Conservation (phyloP, 1,284 basidiomycete species). For the Pseudozyma tsukubaensis region DNA sequence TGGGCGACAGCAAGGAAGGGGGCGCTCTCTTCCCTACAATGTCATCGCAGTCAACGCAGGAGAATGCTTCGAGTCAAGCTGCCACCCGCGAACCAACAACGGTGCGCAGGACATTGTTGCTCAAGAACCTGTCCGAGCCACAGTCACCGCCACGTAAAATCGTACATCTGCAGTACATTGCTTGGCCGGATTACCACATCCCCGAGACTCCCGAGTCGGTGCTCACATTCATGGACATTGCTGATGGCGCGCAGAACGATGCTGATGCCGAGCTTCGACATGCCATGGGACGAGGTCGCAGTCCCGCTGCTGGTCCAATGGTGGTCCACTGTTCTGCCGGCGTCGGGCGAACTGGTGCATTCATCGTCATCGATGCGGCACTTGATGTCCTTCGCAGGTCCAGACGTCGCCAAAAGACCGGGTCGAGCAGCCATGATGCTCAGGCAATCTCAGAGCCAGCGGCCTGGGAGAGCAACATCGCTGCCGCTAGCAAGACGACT, state of each 20-base stretch:
- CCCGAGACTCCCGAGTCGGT: slow-evolving; percentile 59
- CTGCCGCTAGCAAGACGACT: not conserved
- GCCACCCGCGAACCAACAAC: slow-evolving; percentile 27
- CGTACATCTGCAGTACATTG: slow-evolving; percentile 64
- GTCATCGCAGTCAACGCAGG: slow-evolving; percentile 12
- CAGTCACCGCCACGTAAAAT: slow-evolving; percentile 36
- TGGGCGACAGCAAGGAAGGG: slow-evolving; percentile 24
- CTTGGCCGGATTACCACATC: slow-evolving; percentile 67
- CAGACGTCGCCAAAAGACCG: slow-evolving; percentile 25
- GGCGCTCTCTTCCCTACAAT: slow-evolving; percentile 49
- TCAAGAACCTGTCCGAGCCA: slow-evolving; percentile 39
- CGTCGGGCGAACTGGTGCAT: slow-evolving; percentile 65
- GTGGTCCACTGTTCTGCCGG: slow-evolving; percentile 68
- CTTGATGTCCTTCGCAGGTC: slow-evolving; percentile 56
- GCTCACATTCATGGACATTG: slow-evolving; percentile 56
- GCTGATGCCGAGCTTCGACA: slow-evolving; percentile 40
- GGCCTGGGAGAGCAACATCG: slow-evolving; percentile 35
- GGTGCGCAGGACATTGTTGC: slow-evolving; percentile 51
- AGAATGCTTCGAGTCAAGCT: slow-evolving; percentile 3
- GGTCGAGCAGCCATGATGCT: not conserved
- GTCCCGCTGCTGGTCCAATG: slow-evolving; percentile 48
- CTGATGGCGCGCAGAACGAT: slow-evolving; percentile 45
- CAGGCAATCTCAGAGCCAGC: slow-evolving; percentile 5
- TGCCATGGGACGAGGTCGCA: not conserved
- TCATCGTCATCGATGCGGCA: slow-evolving; percentile 61